Evolutionary conservation across 75 land plant genomes (phyloP).

Genomic region (Larix kaempferi): DNA sequence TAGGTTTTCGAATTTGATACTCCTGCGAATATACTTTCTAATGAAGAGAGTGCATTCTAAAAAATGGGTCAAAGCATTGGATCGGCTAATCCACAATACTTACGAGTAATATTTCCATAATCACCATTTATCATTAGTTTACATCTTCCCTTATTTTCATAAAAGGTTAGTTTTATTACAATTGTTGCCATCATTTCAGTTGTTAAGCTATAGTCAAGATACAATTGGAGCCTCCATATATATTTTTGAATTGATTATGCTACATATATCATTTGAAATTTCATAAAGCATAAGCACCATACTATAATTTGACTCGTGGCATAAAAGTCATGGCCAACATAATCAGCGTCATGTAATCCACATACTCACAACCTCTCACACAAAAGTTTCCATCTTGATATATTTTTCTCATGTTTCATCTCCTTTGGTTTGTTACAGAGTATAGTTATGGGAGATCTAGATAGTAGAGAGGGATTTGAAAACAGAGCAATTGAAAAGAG

Average conservation of each 20-base stretch:
- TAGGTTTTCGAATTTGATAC: constrained; percentile 84
- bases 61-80: constrained; percentile 97
- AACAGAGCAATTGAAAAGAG: constrained; percentile 19
- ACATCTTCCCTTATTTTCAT: background rate
- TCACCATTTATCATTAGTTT: background rate
- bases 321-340: background rate
- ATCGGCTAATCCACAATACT: constrained; percentile 87
- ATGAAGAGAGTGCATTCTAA: constrained; percentile 75
- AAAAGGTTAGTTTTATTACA: background rate
- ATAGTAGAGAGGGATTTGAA: constrained; percentile 26
- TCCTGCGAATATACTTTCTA: constrained; percentile 62
- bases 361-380: too few relatives aligned
- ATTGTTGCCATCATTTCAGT: background rate
- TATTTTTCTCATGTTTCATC: background rate
- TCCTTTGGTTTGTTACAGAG: constrained; percentile 19
- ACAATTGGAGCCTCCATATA: background rate
- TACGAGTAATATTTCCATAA: constrained; percentile 27
- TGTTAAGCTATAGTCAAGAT: background rate
- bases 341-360: background rate
- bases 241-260: background rate
- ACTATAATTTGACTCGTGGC: background rate
- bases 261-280: background rate
- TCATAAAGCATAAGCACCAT: background rate
- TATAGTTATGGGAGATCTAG: constrained; percentile 54
- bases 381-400: background rate